Evolutionary conservation across 2,329 filamentous ascomycete genomes (phyloP).

Genomic region (Metarhizium humberi): DNA sequence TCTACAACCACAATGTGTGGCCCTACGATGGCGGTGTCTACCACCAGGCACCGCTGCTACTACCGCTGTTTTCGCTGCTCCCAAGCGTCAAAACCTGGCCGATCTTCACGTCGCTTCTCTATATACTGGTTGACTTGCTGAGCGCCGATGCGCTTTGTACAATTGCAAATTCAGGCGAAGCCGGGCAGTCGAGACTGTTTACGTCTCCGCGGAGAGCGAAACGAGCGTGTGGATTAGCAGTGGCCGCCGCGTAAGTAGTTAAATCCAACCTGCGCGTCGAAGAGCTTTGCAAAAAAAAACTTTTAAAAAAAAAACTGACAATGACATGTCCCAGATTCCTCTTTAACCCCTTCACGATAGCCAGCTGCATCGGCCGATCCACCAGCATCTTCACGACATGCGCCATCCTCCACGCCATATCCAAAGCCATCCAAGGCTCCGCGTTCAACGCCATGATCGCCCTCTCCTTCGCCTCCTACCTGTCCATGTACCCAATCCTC

Average conservation of each 20-base stretch:
- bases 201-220: conserved; percentile 68
- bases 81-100: conserved; percentile 59
- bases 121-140: conserved; percentile 70
- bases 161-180: conserved; percentile 75
- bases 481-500: conserved; percentile 85
- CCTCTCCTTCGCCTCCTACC: conserved; percentile 77
- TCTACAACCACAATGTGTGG: conserved; percentile 93
- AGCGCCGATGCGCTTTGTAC: conserved; percentile 69
- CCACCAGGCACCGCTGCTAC: conserved; percentile 75
- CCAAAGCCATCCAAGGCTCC: conserved; percentile 68
- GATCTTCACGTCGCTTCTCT: conserved; percentile 70
- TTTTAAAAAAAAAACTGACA: neutral
- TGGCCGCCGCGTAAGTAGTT: conserved; percentile 64
- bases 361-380: conserved; percentile 81
- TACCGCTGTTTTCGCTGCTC: conserved; percentile 84
- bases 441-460: conserved; percentile 72
- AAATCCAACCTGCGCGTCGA: neutral
- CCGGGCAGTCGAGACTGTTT: conserved; percentile 64
- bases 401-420: conserved; percentile 75
- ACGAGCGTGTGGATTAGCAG: conserved; percentile 62
- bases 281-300: no score
- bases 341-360: conserved; percentile 89
- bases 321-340: conserved; percentile 54
- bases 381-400: conserved; percentile 84
- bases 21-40: conserved; percentile 90